These are phyloP conservation scores for Pseudocercospora macadamiae DNA, from an alignment of 2,329 filamentous ascomycete genomes.

Conservation along the genomic window DNA sequence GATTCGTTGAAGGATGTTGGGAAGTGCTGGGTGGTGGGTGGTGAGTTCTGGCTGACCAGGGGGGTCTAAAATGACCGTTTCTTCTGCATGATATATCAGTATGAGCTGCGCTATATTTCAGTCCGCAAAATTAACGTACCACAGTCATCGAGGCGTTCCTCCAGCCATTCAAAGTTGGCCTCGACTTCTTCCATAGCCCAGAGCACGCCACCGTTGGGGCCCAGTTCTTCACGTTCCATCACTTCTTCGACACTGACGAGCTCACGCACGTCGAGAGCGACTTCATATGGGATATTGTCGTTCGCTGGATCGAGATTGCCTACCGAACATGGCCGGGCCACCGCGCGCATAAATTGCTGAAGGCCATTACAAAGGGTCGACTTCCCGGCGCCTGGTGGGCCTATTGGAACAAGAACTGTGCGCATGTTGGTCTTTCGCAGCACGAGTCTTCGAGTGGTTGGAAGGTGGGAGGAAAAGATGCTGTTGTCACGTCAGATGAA, in stretches of 20 bases:
- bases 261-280: slow-evolving; percentile 85
- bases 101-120: too few relatives aligned
- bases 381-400: slow-evolving; percentile 94
- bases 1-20: slow-evolving; percentile 87
- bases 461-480: not conserved
- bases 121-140: slow-evolving; percentile 23
- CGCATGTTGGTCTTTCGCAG: slow-evolving; percentile 15
- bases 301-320: slow-evolving; percentile 98
- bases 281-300: slow-evolving; percentile 85
- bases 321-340: slow-evolving; percentile 90
- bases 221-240: slow-evolving; percentile 87
- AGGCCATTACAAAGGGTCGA: slow-evolving; percentile 99
- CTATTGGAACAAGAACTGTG: slow-evolving; percentile 46
- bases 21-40: slow-evolving; percentile 87
- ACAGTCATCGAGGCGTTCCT: slow-evolving; percentile 71
- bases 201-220: slow-evolving; percentile 88
- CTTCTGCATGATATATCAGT: slow-evolving; percentile 55
- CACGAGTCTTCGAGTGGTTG: too few relatives aligned
- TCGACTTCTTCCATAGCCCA: slow-evolving; percentile 96
- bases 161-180: slow-evolving; percentile 90
- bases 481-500: not conserved
- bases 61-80: slow-evolving; percentile 94
- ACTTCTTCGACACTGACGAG: slow-evolving; percentile 91
- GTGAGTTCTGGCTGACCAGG: slow-evolving; percentile 97
- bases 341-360: slow-evolving; percentile 96